Percentiles rank a stretch among this genome's conserved stretches.
Conservation (phyloP, 2,329 filamentous ascomycete genomes). For the Chlorencoelia australis region DNA sequence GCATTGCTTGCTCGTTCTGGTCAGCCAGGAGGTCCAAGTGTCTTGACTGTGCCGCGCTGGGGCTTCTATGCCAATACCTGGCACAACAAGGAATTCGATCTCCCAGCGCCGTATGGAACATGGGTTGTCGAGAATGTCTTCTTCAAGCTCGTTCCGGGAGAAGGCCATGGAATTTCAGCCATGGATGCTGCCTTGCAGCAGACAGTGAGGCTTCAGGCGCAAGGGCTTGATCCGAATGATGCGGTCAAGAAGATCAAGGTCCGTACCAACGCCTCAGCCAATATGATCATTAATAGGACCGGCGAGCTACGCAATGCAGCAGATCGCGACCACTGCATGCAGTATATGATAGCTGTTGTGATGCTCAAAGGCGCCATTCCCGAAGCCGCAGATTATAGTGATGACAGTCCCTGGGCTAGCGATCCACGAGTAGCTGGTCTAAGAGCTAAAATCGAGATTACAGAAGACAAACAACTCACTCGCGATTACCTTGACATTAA, state of each 20-base stretch:
- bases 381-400: slow-evolving; percentile 6
- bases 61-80: slow-evolving; percentile 28
- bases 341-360: slow-evolving; percentile 27
- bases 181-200: slow-evolving; percentile 26
- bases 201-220: slow-evolving; percentile 7
- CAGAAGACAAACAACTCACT: slow-evolving; percentile 23
- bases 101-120: slow-evolving; percentile 14
- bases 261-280: slow-evolving; percentile 24
- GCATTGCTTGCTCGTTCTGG: slow-evolving; percentile 23
- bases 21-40: slow-evolving; percentile 24
- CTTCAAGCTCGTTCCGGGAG: slow-evolving; percentile 20
- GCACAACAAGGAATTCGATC: slow-evolving; percentile 12
- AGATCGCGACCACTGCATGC: slow-evolving; percentile 30
- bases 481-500: slow-evolving; percentile 24
- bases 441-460: slow-evolving; percentile 21
- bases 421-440: slow-evolving; percentile 10
- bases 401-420: slow-evolving; percentile 4
- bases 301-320: slow-evolving; percentile 23
- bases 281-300: slow-evolving; percentile 26
- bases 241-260: slow-evolving; percentile 23
- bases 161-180: slow-evolving; percentile 28
- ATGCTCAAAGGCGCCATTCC: slow-evolving; percentile 24
- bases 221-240: slow-evolving; percentile 12
- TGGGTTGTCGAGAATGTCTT: slow-evolving; percentile 24
- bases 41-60: slow-evolving; percentile 26